Conservation (phyloP, 2,329 filamentous ascomycete genomes). For the Talaromyces rugulosus region DNA sequence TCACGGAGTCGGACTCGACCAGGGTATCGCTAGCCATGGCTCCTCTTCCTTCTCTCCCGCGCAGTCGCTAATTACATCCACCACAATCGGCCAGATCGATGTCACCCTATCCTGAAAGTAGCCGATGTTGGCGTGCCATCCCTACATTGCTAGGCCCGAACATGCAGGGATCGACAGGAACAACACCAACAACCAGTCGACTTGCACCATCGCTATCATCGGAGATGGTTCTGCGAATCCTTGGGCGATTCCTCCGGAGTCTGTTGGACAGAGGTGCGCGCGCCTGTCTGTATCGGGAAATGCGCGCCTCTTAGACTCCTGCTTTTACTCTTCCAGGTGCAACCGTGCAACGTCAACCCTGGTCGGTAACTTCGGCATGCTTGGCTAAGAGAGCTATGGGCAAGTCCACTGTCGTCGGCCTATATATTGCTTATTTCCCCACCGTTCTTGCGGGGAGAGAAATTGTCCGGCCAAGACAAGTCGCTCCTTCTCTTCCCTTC, state of each 20-base stretch:
- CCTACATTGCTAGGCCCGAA: slow-evolving; percentile 8
- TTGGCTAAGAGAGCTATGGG: not conserved
- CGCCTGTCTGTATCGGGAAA: not conserved
- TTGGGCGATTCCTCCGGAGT: not conserved
- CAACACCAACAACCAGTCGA: not conserved
- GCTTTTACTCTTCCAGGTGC: not conserved
- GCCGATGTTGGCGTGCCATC: slow-evolving; percentile 1
- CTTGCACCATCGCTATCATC: not conserved
- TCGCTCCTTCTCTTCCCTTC: not conserved
- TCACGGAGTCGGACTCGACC: not conserved
- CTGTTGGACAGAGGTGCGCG: not conserved
- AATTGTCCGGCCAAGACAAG: not conserved
- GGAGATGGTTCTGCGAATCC: not conserved
- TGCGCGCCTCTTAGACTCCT: not conserved
- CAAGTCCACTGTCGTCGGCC: not conserved
- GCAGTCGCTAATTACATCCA: not conserved
- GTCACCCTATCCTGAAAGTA: slow-evolving; percentile 5
- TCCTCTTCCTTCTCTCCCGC: not conserved
- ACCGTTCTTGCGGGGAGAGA: not conserved
- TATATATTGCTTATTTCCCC: slow-evolving; percentile 3
- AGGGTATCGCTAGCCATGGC: not conserved
- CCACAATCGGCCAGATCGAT: not conserved
- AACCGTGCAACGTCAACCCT: not conserved
- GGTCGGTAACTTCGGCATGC: not conserved
- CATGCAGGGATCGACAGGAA: slow-evolving; percentile 13